Conservation (phyloP, 345 rosid species). For the Clausena lansium region DNA sequence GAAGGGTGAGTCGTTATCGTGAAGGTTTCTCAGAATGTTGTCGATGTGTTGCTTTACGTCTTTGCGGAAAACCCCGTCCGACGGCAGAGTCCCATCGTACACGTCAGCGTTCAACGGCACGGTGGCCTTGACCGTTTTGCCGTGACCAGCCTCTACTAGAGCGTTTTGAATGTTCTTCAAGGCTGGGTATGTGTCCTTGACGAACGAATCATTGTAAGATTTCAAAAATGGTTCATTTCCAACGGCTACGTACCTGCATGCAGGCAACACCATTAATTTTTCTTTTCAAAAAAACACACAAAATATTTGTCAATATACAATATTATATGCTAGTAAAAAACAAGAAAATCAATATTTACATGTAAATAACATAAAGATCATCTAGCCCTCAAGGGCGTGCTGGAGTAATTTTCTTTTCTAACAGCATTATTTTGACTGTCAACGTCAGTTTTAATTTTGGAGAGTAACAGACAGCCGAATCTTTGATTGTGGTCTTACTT, state of each 20-base stretch:
- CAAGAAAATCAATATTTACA: too few species aligned
- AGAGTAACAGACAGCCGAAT: too few species aligned
- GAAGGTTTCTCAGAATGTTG: conserved; percentile 41
- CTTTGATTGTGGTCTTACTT: too few species aligned
- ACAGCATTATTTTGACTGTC: too few species aligned
- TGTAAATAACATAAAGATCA: too few species aligned
- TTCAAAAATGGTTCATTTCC: conserved; percentile 86
- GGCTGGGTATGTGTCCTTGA: conserved; percentile 53
- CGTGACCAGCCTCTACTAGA: conserved; percentile 49
- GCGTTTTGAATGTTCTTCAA: conserved; percentile 70
- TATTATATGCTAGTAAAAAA: too few species aligned
- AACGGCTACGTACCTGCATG: conserved; percentile 71
- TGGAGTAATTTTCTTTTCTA: too few species aligned
- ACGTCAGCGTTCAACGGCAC: conserved; percentile 80
- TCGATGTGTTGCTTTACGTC: conserved; percentile 46
- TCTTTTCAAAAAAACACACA: too few species aligned
- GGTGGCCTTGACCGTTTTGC: conserved; percentile 59
- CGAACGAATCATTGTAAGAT: conserved; percentile 56
- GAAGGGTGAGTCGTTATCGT: conserved; percentile 52
- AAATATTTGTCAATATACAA: too few species aligned
- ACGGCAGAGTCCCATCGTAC: conserved; percentile 56
- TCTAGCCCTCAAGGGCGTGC: too few species aligned
- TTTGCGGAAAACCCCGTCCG: conserved; percentile 55
- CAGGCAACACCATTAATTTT: not conserved
- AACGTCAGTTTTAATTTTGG: too few species aligned